Evolutionary conservation across 2,329 filamentous ascomycete genomes (phyloP), one percentile per base, ranked within the genome.

Genomic region (Pseudogymnoascus pannorum): DNA sequence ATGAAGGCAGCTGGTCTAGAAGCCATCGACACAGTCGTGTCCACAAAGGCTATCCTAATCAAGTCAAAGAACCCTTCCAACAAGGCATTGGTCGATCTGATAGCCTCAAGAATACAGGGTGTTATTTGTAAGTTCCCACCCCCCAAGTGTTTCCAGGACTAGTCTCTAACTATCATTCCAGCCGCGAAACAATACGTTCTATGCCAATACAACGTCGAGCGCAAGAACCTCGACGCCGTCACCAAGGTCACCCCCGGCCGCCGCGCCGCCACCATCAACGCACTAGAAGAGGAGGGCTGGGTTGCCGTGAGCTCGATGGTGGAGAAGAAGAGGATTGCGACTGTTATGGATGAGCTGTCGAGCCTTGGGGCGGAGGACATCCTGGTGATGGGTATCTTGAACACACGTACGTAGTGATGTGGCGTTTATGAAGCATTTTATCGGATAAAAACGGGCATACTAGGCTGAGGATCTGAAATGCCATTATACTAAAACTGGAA

Each of bases 231-330:
- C 61, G 71, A 79, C 6, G 77, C 79, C 31, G 92, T 89, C 7
- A 84, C 82, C 54, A 82, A 82, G 68, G 89, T 97, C 72, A 97
- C 94, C 0, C 94, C 94, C 0, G 94, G 94, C 64, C 96, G 94
- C 78, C 88, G 94, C 58, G 92, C 94, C 2, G 91, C 94, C 2
- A 97, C 93, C 2, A 82, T 97, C 68, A 97, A 89, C n/a, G 80
- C 88, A 14, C 80, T 99, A 2, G 93, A 97, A 67, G 89, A 91
- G 71, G 85, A 91, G 61, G 89, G 87, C 60, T 97, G 93, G 93
- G 91, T 97, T 35, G 92, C 93, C n/a, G 88, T 97, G 65, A 91
- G 86, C 72, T 87, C 87, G 58, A 97, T 97, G 93, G 92, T 96
- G 5, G 87, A 91, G 79, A 90, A 72, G 65, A 73, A 73, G 65